Base-by-base conservation (phyloP, 768 basidiomycete genomes). In the Paxillus involutus region DNA sequence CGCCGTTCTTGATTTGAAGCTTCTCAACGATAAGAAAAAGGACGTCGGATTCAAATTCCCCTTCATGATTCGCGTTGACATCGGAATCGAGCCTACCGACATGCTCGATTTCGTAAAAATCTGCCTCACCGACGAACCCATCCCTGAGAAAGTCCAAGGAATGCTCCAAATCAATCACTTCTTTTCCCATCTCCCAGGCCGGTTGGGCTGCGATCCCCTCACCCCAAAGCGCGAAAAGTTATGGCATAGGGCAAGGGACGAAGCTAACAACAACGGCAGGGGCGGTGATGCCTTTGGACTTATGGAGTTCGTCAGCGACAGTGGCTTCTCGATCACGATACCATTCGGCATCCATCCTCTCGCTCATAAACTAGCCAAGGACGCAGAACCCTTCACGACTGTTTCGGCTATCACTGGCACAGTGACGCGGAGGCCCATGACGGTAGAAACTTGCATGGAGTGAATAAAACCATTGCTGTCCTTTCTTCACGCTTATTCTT, bases 121-220 rank as follows among this genome's bases (percentile, higher is more conserved):
- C 14, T 39, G 47, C 14, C 37, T 58, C 32, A 59, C 57, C 16
- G 32, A 55, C 39, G 48, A 53, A 3, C 48, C 53, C n/a, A 9
- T 44, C 3, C 1, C 30, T 1, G 56, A 52, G 12, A 51, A 62
- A 14, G 36, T 52, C 4, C 35, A 61, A 26, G 60, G 59, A 13
- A 58, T 62, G 56, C n/a, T 59, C 8, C 61, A 62, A 29, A 26
- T 62, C 40, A 62, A 58, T 30, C 47, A 26, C n/a, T 59, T 58
- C 26, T 49, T 36, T n/a, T 52, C 59, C 5, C 47, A 58, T 19
- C 36, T 58, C 8, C 59, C 56, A 4, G 56, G 56, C 10, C 43
- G 33, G 16, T 44, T 45, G 8, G 58, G 52, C 13, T 51, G 19
- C 4, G 32, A 7, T 0, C 60, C 61, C 37, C 57, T 62, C 30